These are phyloP conservation scores for Udeniomyces megalosporus DNA, from an alignment of 768 basidiomycete species.

Conservation along the genomic window DNA sequence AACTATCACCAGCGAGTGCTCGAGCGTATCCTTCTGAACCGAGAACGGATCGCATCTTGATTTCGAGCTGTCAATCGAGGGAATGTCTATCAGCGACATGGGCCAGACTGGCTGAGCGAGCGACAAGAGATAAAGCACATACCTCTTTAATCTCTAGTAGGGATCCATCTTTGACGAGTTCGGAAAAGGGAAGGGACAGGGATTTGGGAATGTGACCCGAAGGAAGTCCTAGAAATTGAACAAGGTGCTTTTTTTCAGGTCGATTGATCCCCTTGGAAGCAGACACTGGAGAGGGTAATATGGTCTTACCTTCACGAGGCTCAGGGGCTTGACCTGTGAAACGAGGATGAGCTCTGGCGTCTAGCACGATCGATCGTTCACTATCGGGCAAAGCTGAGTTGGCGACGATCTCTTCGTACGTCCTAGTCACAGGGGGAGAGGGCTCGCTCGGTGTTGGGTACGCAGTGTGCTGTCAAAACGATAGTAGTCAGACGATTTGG, in stretches of 20 bases:
- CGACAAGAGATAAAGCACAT: not conserved
- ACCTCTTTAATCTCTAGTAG: slow-evolving; percentile 6
- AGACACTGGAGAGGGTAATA: no score
- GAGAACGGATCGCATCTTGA: not conserved
- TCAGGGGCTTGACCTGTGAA: slow-evolving; percentile 70
- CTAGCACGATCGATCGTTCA: slow-evolving; percentile 55
- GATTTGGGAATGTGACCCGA: slow-evolving; percentile 89
- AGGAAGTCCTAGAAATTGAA: slow-evolving; percentile 39
- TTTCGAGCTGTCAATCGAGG: not conserved
- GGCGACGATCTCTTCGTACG: slow-evolving; percentile 35
- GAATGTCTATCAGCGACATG: no score
- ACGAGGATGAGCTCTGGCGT: slow-evolving; percentile 75
- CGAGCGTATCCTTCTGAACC: not conserved
- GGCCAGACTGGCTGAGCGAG: no score
- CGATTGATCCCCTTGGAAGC: no score
- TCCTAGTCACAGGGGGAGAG: not conserved
- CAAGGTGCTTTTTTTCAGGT: no score
- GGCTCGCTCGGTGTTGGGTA: slow-evolving; percentile 8
- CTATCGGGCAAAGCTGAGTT: slow-evolving; percentile 41
- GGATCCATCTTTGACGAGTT: slow-evolving; percentile 16
- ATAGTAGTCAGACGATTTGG: slow-evolving; percentile 24
- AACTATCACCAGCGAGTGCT: not conserved
- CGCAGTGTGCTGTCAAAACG: slow-evolving; percentile 38
- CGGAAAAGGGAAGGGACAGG: slow-evolving; percentile 60
- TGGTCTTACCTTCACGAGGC: slow-evolving; percentile 43